Evolutionary conservation across 805 yeast genomes (phyloP), one percentile per base, ranked within the genome.

Genomic region (Metschnikowia gelsemii): DNA sequence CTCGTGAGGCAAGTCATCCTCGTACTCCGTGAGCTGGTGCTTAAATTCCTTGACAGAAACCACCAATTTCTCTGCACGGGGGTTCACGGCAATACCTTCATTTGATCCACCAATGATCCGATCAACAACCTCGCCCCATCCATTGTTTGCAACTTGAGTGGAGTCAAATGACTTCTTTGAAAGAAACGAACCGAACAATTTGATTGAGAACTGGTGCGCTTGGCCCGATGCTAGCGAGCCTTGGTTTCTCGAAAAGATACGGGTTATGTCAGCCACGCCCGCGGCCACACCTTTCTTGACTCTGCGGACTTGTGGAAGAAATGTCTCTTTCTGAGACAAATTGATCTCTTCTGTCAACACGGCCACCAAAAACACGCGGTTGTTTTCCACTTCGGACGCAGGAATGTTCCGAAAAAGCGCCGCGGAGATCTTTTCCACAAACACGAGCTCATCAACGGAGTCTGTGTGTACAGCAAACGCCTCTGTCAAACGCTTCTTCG

Each of bases 111-210:
- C 60, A 49, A 88, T 82, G 46, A 88, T 84, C 54, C 95, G 70
- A 54, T 87, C 88, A 17, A 84, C 76, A 37, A 86, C 64, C 47
- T 84, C 90, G 64, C 96, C 96, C 96, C 96, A 88, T 36, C 96
- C 96, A 45, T 78, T 75, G 57, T 80, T 82, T 18, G 46, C 52
- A 9, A 43, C 37, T 17, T 32, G 26, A 9, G 14, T 12, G 11
- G 47, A 18, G 45, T 60, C 64, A n/a, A 49, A 47, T 45, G 57
- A 64, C 46, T 68, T 67, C 21, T 63, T 64, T 44, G 70, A 71
- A 51, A 80, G 74, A 52, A 74, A 82, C 0, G 93, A 82, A 1
- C 91, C 84, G 56, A 75, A 88, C 54, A 88, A 64, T 53, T 82
- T 79, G 51, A 88, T 76, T 4, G 77, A 72, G 58, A 87, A 84